Evolutionary conservation across 1,284 basidiomycete genomes (phyloP), one percentile per base, ranked within the genome.

Genomic region (Trichosporon sp.): DNA sequence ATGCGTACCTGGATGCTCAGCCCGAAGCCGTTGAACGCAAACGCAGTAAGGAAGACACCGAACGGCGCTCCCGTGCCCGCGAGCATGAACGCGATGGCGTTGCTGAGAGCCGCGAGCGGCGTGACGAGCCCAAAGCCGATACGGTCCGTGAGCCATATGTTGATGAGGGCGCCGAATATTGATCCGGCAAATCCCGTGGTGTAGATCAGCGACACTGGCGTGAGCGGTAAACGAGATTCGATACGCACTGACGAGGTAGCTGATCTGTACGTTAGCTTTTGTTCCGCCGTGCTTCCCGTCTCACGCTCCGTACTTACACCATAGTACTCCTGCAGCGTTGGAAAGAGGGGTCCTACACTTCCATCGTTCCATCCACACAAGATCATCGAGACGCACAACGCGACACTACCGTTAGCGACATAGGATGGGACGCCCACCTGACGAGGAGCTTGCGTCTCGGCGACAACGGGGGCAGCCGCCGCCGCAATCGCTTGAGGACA

Each of bases 61-160:
- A 63, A 67, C 19, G 64, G 63, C 14, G 36, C 66, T 6, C 66
- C 66, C 4, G 59, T 65, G 1, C 61, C 66, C 27, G 56, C 46
- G 13, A 67, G 31, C 7, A 65, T 16, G 59, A 63, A 65, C 3
- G 36, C 44, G 31, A 68, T 58, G 2, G 59, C 58, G 9, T 46
- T 27, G 9, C 36, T 29, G 27, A 69, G 25, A 4, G 65, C 63
- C n/a, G 56, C 60, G 21, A 66, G 25, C 0, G 61, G 54, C 4
- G 56, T 60, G 64, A 85, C 86, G 75, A 85, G 86, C 60, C 87
- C 88, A 68, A 88, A 86, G 0, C 86, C 86, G 19, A 86, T 69
- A 44, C 78, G 82, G 46, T 86, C 84, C 0, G 82, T 84, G n/a
- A 88, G 66, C 56, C 80, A 82, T 1, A 88, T 83, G 68, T 87